Evolutionary conservation across 306 rosid genomes (phyloP).

Genomic region (Arachis hypogaea): DNA sequence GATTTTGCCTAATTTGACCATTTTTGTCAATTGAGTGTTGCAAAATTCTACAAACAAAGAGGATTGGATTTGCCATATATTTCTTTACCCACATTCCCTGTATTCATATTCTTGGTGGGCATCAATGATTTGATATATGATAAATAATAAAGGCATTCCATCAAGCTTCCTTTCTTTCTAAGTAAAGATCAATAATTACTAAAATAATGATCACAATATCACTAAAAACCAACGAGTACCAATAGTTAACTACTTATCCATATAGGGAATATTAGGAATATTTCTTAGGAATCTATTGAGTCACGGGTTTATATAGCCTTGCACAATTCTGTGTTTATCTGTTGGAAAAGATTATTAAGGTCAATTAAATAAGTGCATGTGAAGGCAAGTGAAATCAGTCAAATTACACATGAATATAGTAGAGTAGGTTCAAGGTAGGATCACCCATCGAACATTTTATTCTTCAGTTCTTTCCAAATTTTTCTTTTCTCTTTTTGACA

Average conservation of each 20-base stretch:
- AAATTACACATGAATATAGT: neutral
- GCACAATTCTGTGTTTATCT: neutral
- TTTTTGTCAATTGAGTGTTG: constrained; percentile 22
- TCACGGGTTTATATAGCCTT: neutral
- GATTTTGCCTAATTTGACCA: constrained; percentile 17
- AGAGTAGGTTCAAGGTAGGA: neutral
- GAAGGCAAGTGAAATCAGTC: constrained; percentile 24
- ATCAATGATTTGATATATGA: constrained; percentile 29
- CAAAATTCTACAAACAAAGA: constrained; percentile 18
- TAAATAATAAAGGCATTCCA: constrained; percentile 5
- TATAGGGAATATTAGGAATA: neutral
- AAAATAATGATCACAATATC: constrained; percentile 18
- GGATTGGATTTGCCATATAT: neutral
- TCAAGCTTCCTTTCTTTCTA: constrained; percentile 28
- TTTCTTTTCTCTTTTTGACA: neutral
- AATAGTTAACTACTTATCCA: neutral
- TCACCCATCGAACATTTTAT: neutral
- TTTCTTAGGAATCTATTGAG: neutral
- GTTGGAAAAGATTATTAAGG: neutral
- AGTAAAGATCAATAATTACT: constrained; percentile 33
- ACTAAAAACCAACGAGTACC: constrained; percentile 18
- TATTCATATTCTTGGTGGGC: constrained; percentile 11
- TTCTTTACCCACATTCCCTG: neutral
- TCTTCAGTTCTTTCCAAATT: constrained; percentile 7
- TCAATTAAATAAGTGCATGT: neutral